Evolutionary conservation across 2,329 filamentous ascomycete species (phyloP).

Genomic region (Penicillium sp.): DNA sequence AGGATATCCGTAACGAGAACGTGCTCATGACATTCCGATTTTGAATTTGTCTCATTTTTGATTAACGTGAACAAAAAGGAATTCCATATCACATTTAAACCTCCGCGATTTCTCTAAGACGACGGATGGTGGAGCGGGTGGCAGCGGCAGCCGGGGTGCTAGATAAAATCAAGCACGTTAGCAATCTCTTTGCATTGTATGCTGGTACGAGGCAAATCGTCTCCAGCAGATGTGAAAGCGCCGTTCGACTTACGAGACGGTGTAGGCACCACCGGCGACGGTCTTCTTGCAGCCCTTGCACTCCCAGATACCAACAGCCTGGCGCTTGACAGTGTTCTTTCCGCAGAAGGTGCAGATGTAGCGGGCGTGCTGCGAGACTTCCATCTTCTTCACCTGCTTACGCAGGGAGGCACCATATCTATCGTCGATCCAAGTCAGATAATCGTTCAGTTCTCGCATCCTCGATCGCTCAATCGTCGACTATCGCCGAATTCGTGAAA

Average conservation of each 20-base stretch:
- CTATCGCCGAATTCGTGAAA: conserved; percentile 21
- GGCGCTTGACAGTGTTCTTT: conserved; percentile 90
- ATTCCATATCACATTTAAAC: conserved; percentile 58
- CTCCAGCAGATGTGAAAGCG: conserved; percentile 11
- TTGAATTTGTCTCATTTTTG: conserved; percentile 43
- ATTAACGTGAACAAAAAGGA: conserved; percentile 43
- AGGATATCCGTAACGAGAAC: conserved; percentile 29
- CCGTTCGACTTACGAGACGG: conserved; percentile 79
- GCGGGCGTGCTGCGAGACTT: conserved; percentile 97
- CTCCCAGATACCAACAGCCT: conserved; percentile 94
- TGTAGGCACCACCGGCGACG: conserved; percentile 91
- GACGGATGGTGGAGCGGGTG: conserved; percentile 94
- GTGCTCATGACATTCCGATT: conserved; percentile 33
- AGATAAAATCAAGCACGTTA: conserved; percentile 23
- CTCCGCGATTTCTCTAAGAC: conserved; percentile 96
- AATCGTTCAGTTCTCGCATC: conserved; percentile 14
- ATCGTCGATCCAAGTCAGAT: conserved; percentile 33
- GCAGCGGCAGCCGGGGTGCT: conserved; percentile 92
- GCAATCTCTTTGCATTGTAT: conserved; percentile 6
- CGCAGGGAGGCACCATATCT: conserved; percentile 99
- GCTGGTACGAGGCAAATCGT: not conserved
- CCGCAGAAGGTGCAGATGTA: conserved; percentile 99
- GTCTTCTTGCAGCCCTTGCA: conserved; percentile 96
- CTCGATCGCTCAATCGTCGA: conserved; percentile 24
- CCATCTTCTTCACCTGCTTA: conserved; percentile 99